Evolutionary conservation across 805 yeast species (phyloP).

Genomic region (Myxozyma monticola): DNA sequence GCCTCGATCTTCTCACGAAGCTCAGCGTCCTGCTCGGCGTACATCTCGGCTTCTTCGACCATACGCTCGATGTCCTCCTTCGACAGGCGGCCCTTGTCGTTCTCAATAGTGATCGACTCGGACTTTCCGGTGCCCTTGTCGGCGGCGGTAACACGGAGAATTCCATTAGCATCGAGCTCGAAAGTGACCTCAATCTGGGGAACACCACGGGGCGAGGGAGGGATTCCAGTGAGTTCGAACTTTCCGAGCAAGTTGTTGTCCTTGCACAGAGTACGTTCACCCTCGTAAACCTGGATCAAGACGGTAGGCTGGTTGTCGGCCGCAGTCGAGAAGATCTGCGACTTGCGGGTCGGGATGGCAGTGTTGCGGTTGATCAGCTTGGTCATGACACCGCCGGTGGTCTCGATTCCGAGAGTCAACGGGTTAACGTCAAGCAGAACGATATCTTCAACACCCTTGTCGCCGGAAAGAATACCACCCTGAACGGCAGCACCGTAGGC

Average conservation of each 20-base stretch:
- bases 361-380: conserved; percentile 98
- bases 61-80: conserved; percentile 97
- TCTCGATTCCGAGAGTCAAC: conserved; percentile 94
- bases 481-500: conserved; percentile 99
- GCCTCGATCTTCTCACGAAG: conserved; percentile 83
- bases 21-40: conserved; percentile 84
- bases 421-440: conserved; percentile 97
- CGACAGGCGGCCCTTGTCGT: conserved; percentile 97
- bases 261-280: conserved; percentile 95
- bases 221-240: conserved; percentile 93
- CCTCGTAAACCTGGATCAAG: conserved; percentile 93
- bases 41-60: conserved; percentile 97
- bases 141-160: conserved; percentile 90
- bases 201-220: conserved; percentile 98
- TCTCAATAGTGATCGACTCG: conserved; percentile 94
- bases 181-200: conserved; percentile 98
- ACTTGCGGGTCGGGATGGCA: conserved; percentile 95
- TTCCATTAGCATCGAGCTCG: conserved; percentile 97
- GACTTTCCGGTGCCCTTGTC: conserved; percentile 99
- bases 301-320: conserved; percentile 99
- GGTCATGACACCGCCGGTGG: conserved; percentile 99
- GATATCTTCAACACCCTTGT: conserved; percentile 86
- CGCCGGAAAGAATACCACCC: conserved; percentile 97
- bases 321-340: conserved; percentile 93
- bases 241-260: conserved; percentile 97